phyloP scores from a whole-genome alignment of 2,329 filamentous ascomycete species.

The Purpureocillium lavendulum region DNA sequence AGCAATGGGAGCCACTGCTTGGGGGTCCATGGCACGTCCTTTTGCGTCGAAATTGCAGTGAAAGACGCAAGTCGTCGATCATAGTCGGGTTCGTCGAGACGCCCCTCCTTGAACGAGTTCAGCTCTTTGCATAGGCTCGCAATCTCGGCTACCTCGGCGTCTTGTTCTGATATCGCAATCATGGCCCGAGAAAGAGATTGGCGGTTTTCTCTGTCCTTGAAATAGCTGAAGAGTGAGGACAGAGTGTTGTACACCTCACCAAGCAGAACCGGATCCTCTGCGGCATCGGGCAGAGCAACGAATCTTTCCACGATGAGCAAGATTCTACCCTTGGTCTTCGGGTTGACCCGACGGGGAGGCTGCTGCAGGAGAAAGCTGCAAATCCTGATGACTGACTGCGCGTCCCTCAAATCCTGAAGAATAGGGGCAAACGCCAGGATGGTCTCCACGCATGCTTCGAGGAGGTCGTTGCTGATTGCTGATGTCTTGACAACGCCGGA shows the following conservation, averaged over 20 bases:
- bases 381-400: constrained; percentile 70
- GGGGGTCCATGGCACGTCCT: constrained; percentile 51
- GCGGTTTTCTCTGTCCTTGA: constrained; percentile 73
- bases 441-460: constrained; percentile 71
- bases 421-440: constrained; percentile 69
- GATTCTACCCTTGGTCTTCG: constrained; percentile 73
- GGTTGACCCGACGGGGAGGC: constrained; percentile 73
- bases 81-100: constrained; percentile 82
- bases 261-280: constrained; percentile 38
- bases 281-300: constrained; percentile 50
- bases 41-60: constrained; percentile 56
- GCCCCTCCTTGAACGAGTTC: constrained; percentile 66
- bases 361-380: constrained; percentile 76
- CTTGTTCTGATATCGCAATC: constrained; percentile 57
- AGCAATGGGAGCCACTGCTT: constrained; percentile 82
- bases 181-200: constrained; percentile 67
- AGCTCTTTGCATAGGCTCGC: constrained; percentile 67
- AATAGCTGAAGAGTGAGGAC: constrained; percentile 80
- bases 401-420: constrained; percentile 59
- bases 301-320: constrained; percentile 76
- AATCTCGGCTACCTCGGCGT: constrained; percentile 51
- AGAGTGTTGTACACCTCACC: constrained; percentile 64
- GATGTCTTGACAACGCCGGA: constrained; percentile 55
- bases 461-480: constrained; percentile 59
- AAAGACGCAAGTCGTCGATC: constrained; percentile 74